Evolutionary conservation across 2,329 filamentous ascomycete species (phyloP).

Genomic region (Didymella lethalis): DNA sequence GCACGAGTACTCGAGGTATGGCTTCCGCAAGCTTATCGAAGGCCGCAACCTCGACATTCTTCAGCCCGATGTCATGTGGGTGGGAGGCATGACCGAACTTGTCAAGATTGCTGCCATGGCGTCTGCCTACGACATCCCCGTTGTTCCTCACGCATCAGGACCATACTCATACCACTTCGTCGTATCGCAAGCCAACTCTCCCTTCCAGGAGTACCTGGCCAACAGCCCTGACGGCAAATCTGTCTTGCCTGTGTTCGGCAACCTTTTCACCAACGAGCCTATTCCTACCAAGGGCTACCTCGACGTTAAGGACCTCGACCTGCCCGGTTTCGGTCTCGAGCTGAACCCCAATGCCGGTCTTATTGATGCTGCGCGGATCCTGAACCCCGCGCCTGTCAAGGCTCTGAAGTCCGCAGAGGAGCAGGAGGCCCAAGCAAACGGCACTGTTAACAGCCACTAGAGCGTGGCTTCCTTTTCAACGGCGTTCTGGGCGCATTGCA

Average conservation of each 20-base stretch:
- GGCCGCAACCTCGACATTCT: constrained; percentile 92
- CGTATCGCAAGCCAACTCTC: constrained; percentile 88
- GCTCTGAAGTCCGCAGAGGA: constrained; percentile 48
- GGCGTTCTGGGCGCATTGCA: constrained; percentile 18
- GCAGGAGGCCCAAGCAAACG: constrained; percentile 27
- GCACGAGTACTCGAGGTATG: constrained; percentile 93
- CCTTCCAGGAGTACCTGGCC: constrained; percentile 95
- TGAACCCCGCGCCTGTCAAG: constrained; percentile 68
- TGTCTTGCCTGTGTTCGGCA: constrained; percentile 89
- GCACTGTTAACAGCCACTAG: constrained; percentile 30
- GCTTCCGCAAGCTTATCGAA: constrained; percentile 93
- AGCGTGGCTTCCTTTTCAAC: neutral
- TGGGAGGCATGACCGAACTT: constrained; percentile 90
- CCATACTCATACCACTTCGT: constrained; percentile 98
- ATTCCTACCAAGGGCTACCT: constrained; percentile 85
- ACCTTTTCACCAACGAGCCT: constrained; percentile 88
- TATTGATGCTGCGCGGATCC: constrained; percentile 75
- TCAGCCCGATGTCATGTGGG: constrained; percentile 97
- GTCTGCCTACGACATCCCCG: constrained; percentile 90
- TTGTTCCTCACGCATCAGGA: constrained; percentile 92
- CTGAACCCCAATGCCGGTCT: constrained; percentile 83
- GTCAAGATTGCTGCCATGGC: constrained; percentile 89
- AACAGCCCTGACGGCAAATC: constrained; percentile 91
- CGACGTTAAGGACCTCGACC: constrained; percentile 80
- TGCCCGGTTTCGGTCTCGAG: constrained; percentile 89